A percentile compares a stretch with the other conserved stretches of the same genome.
Conservation (phyloP, 2,329 filamentous ascomycete species). For the Fusarium coicis region DNA sequence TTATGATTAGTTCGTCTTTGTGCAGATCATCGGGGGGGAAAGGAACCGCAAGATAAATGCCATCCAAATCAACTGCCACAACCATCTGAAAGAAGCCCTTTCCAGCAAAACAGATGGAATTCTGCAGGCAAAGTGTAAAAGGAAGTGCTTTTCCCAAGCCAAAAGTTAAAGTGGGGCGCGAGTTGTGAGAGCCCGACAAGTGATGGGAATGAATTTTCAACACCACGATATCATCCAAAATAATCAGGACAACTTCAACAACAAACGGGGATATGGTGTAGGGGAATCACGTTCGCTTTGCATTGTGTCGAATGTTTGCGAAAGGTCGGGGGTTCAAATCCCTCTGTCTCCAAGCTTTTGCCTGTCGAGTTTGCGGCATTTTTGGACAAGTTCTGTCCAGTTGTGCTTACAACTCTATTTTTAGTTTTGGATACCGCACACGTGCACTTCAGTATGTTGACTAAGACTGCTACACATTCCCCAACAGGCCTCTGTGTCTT, state of each 20-base stretch:
- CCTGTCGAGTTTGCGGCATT: fast-evolving
- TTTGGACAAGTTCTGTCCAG: too few relatives aligned
- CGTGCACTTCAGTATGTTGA: background rate
- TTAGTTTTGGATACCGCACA: background rate
- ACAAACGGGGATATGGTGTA: slow-evolving; percentile 44
- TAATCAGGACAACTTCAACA: fast-evolving
- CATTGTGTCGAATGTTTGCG: slow-evolving; percentile 35
- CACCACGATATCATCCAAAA: fast-evolving
- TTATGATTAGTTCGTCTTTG: background rate
- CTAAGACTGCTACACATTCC: background rate
- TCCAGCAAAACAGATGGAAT: background rate
- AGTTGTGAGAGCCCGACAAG: background rate
- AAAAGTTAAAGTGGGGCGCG: background rate
- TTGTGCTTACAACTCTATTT: background rate
- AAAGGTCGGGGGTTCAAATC: slow-evolving; percentile 47
- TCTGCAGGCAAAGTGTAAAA: background rate
- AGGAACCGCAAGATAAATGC: background rate
- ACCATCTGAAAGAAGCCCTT: too few relatives aligned
- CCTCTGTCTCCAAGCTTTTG: slow-evolving; percentile 43
- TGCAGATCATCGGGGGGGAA: too few relatives aligned
- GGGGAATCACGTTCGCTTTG: slow-evolving; percentile 46
- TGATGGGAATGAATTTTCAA: background rate
- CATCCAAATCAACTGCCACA: background rate
- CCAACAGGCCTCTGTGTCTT: background rate
- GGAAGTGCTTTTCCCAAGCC: background rate